These are phyloP conservation scores for Boletellus emodensis DNA, from an alignment of 768 basidiomycete genomes.

Conservation along the genomic window DNA sequence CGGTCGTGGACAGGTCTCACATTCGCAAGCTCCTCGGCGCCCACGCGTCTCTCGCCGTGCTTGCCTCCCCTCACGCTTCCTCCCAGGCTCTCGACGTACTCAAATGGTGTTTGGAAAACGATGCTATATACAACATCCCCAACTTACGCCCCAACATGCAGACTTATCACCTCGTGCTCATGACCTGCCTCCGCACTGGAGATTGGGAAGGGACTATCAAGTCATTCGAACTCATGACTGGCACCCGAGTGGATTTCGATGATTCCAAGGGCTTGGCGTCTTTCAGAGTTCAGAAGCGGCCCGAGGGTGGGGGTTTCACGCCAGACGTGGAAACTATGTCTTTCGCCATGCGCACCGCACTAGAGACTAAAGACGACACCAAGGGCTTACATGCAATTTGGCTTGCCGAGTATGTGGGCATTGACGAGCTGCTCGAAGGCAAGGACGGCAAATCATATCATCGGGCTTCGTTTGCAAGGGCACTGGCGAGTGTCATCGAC, in stretches of 20 bases:
- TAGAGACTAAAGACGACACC: constrained; percentile 45
- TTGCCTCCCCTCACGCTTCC: constrained; percentile 38
- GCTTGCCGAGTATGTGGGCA: constrained; percentile 48
- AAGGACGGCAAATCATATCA: constrained; percentile 32
- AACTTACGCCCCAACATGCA: constrained; percentile 31
- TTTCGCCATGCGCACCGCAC: constrained; percentile 54
- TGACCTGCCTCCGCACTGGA: constrained; percentile 56
- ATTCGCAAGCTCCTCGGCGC: constrained; percentile 61
- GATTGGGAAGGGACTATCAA: constrained; percentile 61
- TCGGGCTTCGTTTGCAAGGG: constrained; percentile 46
- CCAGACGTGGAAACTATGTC: constrained; percentile 55
- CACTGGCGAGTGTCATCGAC: constrained; percentile 40
- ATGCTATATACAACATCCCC: constrained; percentile 43
- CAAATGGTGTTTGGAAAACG: constrained; percentile 66
- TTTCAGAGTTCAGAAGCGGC: constrained; percentile 41
- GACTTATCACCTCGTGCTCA: constrained; percentile 61
- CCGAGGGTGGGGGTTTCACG: constrained; percentile 40
- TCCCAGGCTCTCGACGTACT: constrained; percentile 53
- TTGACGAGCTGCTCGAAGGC: constrained; percentile 33
- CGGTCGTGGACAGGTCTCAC: constrained; percentile 47
- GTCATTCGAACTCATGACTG: constrained; percentile 71
- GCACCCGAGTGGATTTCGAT: constrained; percentile 47
- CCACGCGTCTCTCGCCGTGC: constrained; percentile 37
- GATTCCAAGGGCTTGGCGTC: constrained; percentile 33
- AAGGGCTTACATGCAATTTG: constrained; percentile 60